These are phyloP conservation scores for Kondoa subrosea DNA, from an alignment of 768 basidiomycete genomes.

Conservation along the genomic window DNA sequence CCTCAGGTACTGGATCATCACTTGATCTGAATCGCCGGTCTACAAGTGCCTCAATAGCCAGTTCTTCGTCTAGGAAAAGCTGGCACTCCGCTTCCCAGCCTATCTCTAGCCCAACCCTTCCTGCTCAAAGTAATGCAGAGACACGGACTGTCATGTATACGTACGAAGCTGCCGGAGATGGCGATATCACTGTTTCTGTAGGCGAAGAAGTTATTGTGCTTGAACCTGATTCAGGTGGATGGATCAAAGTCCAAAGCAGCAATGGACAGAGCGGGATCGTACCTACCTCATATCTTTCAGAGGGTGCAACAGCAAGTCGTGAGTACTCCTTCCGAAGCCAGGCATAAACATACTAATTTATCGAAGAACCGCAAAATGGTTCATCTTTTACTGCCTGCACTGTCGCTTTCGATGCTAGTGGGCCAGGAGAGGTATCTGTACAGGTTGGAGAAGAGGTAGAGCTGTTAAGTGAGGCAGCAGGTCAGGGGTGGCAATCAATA, in stretches of 20 bases:
- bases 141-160: not conserved
- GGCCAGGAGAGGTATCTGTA: not conserved
- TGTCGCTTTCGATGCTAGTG: too few relatives aligned
- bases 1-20: too few relatives aligned
- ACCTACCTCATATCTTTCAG: not conserved
- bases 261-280: not conserved
- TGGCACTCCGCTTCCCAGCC: not conserved
- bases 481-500: not conserved
- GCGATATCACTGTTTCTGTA: not conserved
- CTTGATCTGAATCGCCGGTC: too few relatives aligned
- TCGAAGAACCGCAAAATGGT: too few relatives aligned
- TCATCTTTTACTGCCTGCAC: too few relatives aligned
- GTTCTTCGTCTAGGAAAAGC: not conserved
- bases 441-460: not conserved
- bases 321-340: too few relatives aligned
- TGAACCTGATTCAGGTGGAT: not conserved
- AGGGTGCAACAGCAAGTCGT: not conserved
- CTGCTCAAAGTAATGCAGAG: not conserved
- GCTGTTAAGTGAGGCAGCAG: not conserved
- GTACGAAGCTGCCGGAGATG: not conserved
- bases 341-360: too few relatives aligned
- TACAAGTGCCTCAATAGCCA: too few relatives aligned
- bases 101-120: not conserved
- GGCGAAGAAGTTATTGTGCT: not conserved
- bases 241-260: not conserved